Evolutionary conservation across 208 protist species (phyloP).

Genomic region (Wallacemonas sp.): DNA sequence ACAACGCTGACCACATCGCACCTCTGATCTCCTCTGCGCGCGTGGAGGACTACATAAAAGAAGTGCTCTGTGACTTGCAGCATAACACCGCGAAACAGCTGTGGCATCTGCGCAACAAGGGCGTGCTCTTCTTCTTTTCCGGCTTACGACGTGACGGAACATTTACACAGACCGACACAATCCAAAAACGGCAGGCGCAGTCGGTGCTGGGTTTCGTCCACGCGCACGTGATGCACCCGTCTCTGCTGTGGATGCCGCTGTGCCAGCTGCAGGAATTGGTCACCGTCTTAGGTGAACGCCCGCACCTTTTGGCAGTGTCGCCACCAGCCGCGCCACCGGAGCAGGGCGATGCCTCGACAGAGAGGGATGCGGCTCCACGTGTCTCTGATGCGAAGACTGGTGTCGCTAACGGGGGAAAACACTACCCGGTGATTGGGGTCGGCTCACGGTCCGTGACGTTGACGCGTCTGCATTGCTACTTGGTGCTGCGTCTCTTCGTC

Average conservation of each 20-base stretch:
- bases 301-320: constrained; percentile 24
- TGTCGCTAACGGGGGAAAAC: no score
- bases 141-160: constrained; percentile 24
- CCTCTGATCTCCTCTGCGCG: constrained; percentile 6
- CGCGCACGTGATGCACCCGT: constrained; percentile 61
- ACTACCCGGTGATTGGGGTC: constrained; percentile 9
- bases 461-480: constrained; percentile 47
- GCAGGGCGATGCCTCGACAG: background rate
- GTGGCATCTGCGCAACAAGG: constrained; percentile 45
- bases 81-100: constrained; percentile 77
- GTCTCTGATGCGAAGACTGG: background rate
- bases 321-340: constrained; percentile 2
- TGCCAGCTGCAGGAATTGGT: constrained; percentile 71
- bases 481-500: constrained; percentile 68
- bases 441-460: constrained; percentile 17
- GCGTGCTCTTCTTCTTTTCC: constrained; percentile 50
- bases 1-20: background rate
- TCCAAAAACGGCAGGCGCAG: constrained; percentile 46
- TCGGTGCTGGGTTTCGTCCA: constrained; percentile 66
- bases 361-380: background rate
- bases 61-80: constrained; percentile 60
- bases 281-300: constrained; percentile 43
- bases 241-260: constrained; percentile 83
- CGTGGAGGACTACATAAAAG: constrained; percentile 47
- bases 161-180: constrained; percentile 19